Conservation (phyloP, 192 early-diverging fungal genomes). For the Entomortierella parvispora region DNA sequence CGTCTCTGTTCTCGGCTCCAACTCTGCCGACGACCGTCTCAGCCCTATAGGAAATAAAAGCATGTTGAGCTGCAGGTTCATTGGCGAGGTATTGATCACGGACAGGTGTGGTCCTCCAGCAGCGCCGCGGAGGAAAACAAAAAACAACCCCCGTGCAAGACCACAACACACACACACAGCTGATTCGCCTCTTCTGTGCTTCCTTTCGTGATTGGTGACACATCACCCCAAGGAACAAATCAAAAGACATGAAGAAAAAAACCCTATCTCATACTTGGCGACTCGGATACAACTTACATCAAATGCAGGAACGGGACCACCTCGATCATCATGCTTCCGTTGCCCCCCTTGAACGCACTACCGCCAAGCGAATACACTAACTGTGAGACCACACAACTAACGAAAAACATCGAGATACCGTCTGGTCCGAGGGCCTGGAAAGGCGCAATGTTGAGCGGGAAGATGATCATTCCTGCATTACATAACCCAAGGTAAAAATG, state of each 20-base stretch:
- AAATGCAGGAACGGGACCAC: conserved; percentile 92
- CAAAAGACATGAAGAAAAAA: not conserved
- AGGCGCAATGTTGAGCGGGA: conserved; percentile 80
- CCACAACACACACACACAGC: too few species aligned
- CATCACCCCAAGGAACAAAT: conserved; percentile 5
- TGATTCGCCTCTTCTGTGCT: not conserved
- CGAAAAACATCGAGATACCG: conserved; percentile 97
- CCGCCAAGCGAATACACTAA: conserved; percentile 81
- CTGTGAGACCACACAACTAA: conserved; percentile 76
- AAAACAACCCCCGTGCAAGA: not conserved
- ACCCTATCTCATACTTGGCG: not conserved
- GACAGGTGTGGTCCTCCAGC: too few species aligned
- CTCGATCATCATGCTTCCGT: conserved; percentile 90
- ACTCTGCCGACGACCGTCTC: conserved; percentile 71
- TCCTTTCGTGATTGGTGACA: too few species aligned
- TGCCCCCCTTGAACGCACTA: conserved; percentile 90
- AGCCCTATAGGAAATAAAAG: conserved; percentile 57
- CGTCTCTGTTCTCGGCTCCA: conserved; percentile 66
- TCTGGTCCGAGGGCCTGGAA: conserved; percentile 78
- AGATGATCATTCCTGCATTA: conserved; percentile 80
- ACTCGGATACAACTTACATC: conserved; percentile 57
- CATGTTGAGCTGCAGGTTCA: too few species aligned
- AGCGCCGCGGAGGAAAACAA: not conserved
- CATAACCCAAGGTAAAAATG: not conserved
- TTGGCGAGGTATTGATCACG: too few species aligned